Evolutionary conservation across 2,329 filamentous ascomycete species (phyloP).

Genomic region (Plenodomus lindquistii): DNA sequence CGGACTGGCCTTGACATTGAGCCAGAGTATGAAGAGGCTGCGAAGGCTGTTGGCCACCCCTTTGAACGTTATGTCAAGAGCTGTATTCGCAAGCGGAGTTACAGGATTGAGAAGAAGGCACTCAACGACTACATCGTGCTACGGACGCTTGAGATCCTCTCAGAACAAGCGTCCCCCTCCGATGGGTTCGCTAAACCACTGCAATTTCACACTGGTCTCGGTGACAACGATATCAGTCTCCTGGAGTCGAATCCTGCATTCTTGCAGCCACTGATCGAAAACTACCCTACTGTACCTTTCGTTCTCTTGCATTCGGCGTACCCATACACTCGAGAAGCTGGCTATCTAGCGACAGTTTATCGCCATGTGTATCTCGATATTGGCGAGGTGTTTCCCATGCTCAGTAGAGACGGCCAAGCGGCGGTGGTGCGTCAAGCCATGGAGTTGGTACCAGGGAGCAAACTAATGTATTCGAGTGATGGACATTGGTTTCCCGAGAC

Average conservation of each 20-base stretch:
- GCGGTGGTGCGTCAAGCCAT: slow-evolving; percentile 70
- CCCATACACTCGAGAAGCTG: slow-evolving; percentile 76
- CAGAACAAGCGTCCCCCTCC: slow-evolving; percentile 37
- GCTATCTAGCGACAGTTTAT: slow-evolving; percentile 77
- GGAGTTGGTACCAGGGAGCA: slow-evolving; percentile 74
- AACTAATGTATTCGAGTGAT: slow-evolving; percentile 80
- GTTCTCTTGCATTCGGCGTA: slow-evolving; percentile 81
- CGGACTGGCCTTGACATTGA: slow-evolving; percentile 68
- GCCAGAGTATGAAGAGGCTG: slow-evolving; percentile 47
- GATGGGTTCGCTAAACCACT: slow-evolving; percentile 66
- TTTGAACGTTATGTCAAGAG: slow-evolving; percentile 49
- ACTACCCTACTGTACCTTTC: slow-evolving; percentile 71
- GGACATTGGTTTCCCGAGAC: slow-evolving; percentile 81
- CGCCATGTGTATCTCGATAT: slow-evolving; percentile 81
- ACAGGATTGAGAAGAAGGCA: slow-evolving; percentile 63
- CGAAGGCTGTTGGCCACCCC: slow-evolving; percentile 37
- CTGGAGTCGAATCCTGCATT: slow-evolving; percentile 73
- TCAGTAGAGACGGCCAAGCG: slow-evolving; percentile 77
- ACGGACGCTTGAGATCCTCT: slow-evolving; percentile 63
- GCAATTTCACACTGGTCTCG: slow-evolving; percentile 82
- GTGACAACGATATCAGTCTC: slow-evolving; percentile 76
- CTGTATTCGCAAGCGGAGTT: slow-evolving; percentile 46
- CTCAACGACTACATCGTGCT: slow-evolving; percentile 74
- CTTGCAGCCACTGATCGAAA: slow-evolving; percentile 72
- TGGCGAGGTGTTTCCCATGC: slow-evolving; percentile 78